These are phyloP conservation scores for Albatrellus ellisii DNA, from an alignment of 768 basidiomycete species.

Conservation along the genomic window DNA sequence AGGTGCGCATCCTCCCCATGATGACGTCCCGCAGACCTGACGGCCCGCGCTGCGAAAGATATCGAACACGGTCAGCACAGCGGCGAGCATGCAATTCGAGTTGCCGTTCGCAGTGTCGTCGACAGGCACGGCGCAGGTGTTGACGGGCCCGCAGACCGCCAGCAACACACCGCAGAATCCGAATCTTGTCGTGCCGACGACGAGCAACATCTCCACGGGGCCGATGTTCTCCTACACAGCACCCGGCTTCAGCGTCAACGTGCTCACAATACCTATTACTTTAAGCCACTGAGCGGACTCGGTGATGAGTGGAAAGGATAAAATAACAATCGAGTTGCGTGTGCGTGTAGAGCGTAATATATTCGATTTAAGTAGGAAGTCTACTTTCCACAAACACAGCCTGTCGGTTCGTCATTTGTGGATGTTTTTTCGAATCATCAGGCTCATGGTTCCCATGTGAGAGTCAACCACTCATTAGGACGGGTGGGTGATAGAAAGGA, in stretches of 20 bases:
- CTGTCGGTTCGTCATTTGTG: no score
- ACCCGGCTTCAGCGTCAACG: constrained; percentile 31
- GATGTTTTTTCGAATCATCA: no score
- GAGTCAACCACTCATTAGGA: no score
- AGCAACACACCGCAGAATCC: constrained; percentile 46
- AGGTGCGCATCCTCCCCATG: constrained; percentile 24
- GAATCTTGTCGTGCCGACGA: constrained; percentile 32
- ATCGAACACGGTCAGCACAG: constrained; percentile 32
- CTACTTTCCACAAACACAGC: no score
- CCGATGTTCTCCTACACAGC: constrained; percentile 42
- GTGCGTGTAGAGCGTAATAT: no score
- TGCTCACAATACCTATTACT: constrained; percentile 16
- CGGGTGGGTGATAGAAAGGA: no score
- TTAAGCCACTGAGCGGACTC: no score
- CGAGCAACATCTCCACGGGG: constrained; percentile 31
- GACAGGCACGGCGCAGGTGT: constrained; percentile 32
- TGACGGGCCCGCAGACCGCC: constrained; percentile 33
- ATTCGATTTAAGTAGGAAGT: no score
- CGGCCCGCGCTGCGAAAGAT: constrained; percentile 28
- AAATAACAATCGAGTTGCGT: no score
- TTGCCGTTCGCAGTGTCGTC: constrained; percentile 39
- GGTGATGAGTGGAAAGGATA: no score
- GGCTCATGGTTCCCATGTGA: no score
- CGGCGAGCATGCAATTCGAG: constrained; percentile 33
- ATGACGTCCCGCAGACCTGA: neutral